These are phyloP conservation scores for Linanthus parryae DNA, from an alignment of 148 eudicot genomes.

Conservation along the genomic window DNA sequence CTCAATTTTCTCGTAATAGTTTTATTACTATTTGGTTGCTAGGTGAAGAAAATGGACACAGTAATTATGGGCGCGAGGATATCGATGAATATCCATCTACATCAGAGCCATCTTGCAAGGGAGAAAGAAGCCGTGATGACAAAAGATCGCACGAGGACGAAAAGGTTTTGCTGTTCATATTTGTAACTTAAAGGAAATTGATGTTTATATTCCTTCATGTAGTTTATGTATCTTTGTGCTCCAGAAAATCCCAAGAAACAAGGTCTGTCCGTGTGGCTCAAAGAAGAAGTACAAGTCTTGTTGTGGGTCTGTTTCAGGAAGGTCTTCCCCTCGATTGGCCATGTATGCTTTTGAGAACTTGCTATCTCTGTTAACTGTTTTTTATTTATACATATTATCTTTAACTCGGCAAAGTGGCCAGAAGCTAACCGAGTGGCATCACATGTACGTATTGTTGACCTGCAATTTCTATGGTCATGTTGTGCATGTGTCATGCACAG, in stretches of 20 bases:
- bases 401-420: no score
- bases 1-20: background rate
- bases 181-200: background rate
- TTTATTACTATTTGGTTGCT: constrained; percentile 5
- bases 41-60: constrained; percentile 25
- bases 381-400: background rate
- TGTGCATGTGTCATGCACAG: no score
- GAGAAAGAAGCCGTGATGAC: constrained; percentile 21
- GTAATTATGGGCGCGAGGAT: constrained; percentile 17
- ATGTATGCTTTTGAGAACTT: constrained; percentile 32
- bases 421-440: no score
- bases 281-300: constrained; percentile 91
- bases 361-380: background rate
- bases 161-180: constrained; percentile 38
- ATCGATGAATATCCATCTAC: constrained; percentile 13
- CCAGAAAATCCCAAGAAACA: constrained; percentile 77
- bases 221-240: constrained; percentile 8
- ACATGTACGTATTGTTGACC: no score
- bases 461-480: no score
- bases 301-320: constrained; percentile 72
- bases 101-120: constrained; percentile 21
- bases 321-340: constrained; percentile 34
- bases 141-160: constrained; percentile 33
- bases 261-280: constrained; percentile 85
- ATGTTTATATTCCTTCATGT: background rate